These are phyloP conservation scores for Xanthoconium stramineum DNA, from an alignment of 768 basidiomycete species.

Conservation along the genomic window DNA sequence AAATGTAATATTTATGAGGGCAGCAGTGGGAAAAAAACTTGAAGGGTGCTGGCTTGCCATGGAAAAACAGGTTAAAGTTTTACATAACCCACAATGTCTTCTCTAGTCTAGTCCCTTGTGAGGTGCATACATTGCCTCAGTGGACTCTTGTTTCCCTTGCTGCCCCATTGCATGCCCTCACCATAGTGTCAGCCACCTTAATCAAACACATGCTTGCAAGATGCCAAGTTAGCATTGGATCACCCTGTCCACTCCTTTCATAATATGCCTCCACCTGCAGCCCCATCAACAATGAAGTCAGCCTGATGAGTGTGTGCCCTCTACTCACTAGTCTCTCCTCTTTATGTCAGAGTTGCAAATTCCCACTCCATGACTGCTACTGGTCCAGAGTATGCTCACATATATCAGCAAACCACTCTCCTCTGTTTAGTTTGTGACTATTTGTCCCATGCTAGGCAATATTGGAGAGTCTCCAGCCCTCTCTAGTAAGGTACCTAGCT, in stretches of 20 bases:
- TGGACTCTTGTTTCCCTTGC: slow-evolving; percentile 1
- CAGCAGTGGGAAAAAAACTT: slow-evolving; percentile 42
- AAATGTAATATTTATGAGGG: slow-evolving; percentile 23
- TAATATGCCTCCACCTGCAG: slow-evolving; percentile 23
- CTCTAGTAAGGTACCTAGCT: too few species aligned
- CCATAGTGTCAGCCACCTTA: background rate
- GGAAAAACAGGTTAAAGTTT: background rate
- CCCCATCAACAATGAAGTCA: slow-evolving; percentile 24
- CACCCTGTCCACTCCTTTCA: slow-evolving; percentile 17
- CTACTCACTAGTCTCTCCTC: background rate
- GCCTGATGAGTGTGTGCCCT: slow-evolving; percentile 16
- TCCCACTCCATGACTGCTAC: background rate
- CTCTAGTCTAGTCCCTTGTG: background rate
- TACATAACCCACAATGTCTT: slow-evolving; percentile 12
- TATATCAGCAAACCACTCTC: too few species aligned
- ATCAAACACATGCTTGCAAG: background rate
- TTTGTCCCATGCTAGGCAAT: too few species aligned
- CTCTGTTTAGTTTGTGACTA: too few species aligned
- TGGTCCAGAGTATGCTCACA: background rate
- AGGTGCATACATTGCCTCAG: background rate
- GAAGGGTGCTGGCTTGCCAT: slow-evolving; percentile 33
- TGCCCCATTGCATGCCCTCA: background rate
- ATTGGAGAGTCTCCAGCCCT: too few species aligned
- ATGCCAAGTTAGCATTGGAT: slow-evolving; percentile 19
- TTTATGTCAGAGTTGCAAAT: slow-evolving; percentile 7